Evolutionary conservation across 345 rosid genomes (phyloP), one percentile per base, ranked within the genome.

Genomic region (Euphorbia tirucalli): DNA sequence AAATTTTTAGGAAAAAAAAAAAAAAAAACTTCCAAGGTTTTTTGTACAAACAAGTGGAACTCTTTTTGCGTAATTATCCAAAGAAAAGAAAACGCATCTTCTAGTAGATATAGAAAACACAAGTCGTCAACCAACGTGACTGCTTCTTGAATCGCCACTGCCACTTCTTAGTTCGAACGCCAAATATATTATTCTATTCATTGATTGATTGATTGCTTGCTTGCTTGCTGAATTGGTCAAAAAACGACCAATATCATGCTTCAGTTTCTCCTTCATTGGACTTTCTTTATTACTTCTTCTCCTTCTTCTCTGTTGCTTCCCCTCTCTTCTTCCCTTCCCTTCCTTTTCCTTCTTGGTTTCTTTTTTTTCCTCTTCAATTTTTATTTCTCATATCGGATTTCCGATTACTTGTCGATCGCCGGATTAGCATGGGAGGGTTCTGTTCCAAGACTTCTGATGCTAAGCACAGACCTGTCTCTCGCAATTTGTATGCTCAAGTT

Each of bases 401-500:
- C 58, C 19, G 4, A 11, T 49, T 41, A 49, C 21, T 15, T 49
- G 21, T 49, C 55, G 21, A 15, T 49, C 21, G 21, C 6, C n/a
- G 9, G 61, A 35, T n/a, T n/a, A 54, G n/a, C 68, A 72, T 72
- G 76, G 76, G 76, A 27, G 70, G 56, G 3, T 14, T 39, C 21
- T 72, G 65, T 39, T 54, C 70, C n/a, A 72, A 55, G 65, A 27
- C 25, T 52, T 37, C 28, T 0, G 21, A 21, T 30, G n/a, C 48
- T 22, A 46, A 48, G 0, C 27, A 22, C 37, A 39, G 24, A 16
- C 70, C 48, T 1, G 10, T 7, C 7, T 7, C 10, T 61, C 25
- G 48, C 14, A 58, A 69, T 57, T 41, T 25, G 13, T 24, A 57
- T 28, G 73, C 22, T 1, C 27, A 60, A 27, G 66, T n/a, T 61